Percentiles rank a stretch among this genome's conserved stretches.
These are phyloP conservation scores for Moesziomyces sp. DNA, from an alignment of 1,284 basidiomycete genomes.

Conservation along the genomic window DNA sequence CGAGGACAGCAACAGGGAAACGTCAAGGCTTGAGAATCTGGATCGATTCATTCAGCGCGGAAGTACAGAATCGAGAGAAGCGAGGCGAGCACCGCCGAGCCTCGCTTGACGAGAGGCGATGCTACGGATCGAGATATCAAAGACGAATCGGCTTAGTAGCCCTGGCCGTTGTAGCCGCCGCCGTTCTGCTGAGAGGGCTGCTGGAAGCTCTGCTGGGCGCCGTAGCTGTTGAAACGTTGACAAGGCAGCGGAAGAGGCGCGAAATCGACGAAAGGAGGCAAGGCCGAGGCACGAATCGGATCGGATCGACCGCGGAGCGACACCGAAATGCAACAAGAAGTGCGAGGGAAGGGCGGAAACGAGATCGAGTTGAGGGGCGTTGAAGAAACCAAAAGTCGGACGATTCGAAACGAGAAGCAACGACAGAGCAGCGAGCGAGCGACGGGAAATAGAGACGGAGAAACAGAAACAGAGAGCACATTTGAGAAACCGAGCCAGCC, in stretches of 20 bases:
- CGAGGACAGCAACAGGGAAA: neutral
- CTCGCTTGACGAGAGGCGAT: neutral
- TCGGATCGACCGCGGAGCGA: neutral
- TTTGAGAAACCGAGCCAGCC: constrained; percentile 26
- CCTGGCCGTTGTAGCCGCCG: constrained; percentile 43
- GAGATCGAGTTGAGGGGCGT: constrained; percentile 8
- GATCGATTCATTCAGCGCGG: constrained; percentile 28
- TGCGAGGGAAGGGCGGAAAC: no score
- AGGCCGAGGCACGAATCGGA: neutral
- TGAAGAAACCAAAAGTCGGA: constrained; percentile 7
- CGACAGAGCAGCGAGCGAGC: constrained; percentile 5
- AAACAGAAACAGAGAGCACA: constrained; percentile 17
- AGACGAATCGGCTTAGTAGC: constrained; percentile 37
- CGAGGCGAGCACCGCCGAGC: neutral
- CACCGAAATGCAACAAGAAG: neutral
- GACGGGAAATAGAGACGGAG: neutral
- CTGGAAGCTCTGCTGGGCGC: constrained; percentile 43
- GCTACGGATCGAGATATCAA: constrained; percentile 3
- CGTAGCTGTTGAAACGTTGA: constrained; percentile 28
- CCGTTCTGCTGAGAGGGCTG: constrained; percentile 47
- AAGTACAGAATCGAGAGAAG: constrained; percentile 11
- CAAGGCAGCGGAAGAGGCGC: constrained; percentile 8
- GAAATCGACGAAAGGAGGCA: constrained; percentile 3
- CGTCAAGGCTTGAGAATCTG: constrained; percentile 4
- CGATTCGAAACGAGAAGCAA: constrained; percentile 7